Evolutionary conservation across 2,329 filamentous ascomycete species (phyloP).

Genomic region (Curvularia sp.): DNA sequence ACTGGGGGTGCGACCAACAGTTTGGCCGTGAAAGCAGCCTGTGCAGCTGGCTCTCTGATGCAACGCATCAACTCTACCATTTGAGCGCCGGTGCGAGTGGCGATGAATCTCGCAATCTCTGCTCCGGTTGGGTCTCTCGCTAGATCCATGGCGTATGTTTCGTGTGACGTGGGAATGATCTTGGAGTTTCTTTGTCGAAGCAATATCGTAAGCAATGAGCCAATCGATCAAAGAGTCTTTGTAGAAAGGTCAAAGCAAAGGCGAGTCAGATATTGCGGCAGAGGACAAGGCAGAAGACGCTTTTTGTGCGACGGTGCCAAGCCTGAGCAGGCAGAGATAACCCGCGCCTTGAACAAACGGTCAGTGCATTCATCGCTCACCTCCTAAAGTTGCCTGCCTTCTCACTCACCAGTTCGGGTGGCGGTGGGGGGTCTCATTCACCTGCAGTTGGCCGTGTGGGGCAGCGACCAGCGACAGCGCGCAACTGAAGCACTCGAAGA

Average conservation of each 20-base stretch:
- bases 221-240: neutral
- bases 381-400: neutral
- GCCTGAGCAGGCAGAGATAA: neutral
- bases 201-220: neutral
- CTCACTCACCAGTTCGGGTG: neutral
- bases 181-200: neutral
- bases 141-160: conserved; percentile 1
- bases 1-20: conserved; percentile 14
- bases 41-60: conserved; percentile 24
- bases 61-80: conserved; percentile 27
- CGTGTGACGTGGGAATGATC: neutral
- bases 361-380: neutral
- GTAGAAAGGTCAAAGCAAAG: neutral
- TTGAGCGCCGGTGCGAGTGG: conserved; percentile 22
- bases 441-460: neutral
- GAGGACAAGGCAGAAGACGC: neutral
- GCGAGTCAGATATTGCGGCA: neutral
- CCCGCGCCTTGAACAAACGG: neutral
- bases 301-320: neutral
- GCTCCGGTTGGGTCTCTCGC: conserved; percentile 19
- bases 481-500: too few relatives aligned
- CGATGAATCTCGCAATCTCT: conserved; percentile 27
- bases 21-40: conserved; percentile 22
- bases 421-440: neutral
- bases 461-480: neutral